Base-by-base conservation (phyloP, 2,329 filamentous ascomycete species). In the Talaromyces islandicus region DNA sequence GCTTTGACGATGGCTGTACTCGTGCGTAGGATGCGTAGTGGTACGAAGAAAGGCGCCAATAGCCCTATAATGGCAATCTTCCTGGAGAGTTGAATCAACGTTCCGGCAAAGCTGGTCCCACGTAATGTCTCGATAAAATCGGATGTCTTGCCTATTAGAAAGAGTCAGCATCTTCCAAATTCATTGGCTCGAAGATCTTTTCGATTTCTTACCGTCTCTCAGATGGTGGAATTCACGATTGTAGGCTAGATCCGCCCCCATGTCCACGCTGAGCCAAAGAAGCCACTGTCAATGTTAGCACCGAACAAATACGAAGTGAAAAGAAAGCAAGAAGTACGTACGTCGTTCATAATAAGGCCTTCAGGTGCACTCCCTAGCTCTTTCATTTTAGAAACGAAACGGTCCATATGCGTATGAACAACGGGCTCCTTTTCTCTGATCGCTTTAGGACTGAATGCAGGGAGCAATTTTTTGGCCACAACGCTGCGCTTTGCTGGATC, bases 401-500 rank as follows among this genome's bases (percentile, higher is more conserved):
- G 14, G 21, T 52, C 46, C 38, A 57, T 24, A 6, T 48, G 21
- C n/a, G 5, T 52, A 21, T 57, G 30, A 7, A 57, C 11, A 29
- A 57, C 48, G 24, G 55, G 30, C 21, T 57, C 46, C 32, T 50
- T 43, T 48, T 52, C 38, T 53, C 48, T 57, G 55, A 43, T 57
- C n/a, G 53, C 53, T 19, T 55, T 55, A 12, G 30, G n/a, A 17
- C 53, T 43, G 35, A 55, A 55, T 2, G 53, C 53, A 25, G 53
- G 53, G 21, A 55, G 53, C 9, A 55, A 10, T 25, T 55, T 35
- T 55, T 55, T 21, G n/a, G 30, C 30, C 2, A 64, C 59, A n/a
- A 59, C 56, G 6, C 52, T 50, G 41, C 61, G 61, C 48, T 63
- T 64, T 24, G 54, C 62, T 11, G 63, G 62, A 46, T 67, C 65